Percentiles rank a stretch among this genome's conserved stretches.
Conservation (phyloP, 2,329 filamentous ascomycete genomes). For the Penicillium sp. region DNA sequence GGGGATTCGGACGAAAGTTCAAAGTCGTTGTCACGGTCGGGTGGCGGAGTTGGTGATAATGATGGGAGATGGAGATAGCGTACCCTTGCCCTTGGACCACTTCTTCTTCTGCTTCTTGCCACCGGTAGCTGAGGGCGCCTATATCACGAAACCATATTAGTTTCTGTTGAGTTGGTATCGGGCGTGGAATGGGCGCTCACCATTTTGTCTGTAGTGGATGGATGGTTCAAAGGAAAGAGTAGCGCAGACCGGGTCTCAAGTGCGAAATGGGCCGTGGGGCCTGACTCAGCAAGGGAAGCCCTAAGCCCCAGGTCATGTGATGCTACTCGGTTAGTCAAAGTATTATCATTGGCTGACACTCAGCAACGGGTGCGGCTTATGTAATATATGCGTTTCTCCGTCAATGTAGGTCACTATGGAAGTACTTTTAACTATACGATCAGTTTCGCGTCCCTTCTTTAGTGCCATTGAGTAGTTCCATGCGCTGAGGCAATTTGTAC, state of each 20-base stretch:
- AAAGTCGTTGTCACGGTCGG: conserved; percentile 23
- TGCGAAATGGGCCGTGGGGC: conserved; percentile 29
- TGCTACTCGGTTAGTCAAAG: conserved; percentile 18
- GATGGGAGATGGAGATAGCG: conserved; percentile 29
- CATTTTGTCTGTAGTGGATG: conserved; percentile 27
- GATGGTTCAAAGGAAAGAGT: conserved; percentile 24
- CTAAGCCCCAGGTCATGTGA: conserved; percentile 25
- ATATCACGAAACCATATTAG: conserved; percentile 18
- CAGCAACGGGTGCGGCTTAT: not conserved
- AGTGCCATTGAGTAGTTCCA: not conserved
- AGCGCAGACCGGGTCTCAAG: conserved; percentile 16
- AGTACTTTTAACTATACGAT: not conserved
- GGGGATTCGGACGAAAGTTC: conserved; percentile 14
- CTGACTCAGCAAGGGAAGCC: conserved; percentile 23
- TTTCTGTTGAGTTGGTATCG: conserved; percentile 3
- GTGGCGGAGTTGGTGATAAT: conserved; percentile 15
- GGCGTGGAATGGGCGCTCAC: conserved; percentile 18
- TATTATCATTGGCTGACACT: conserved; percentile 10
- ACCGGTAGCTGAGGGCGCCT: conserved; percentile 50
- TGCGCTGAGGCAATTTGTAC: no score
- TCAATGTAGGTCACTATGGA: not conserved
- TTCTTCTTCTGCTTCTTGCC: conserved; percentile 58
- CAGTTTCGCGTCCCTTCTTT: not conserved
- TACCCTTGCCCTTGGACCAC: conserved; percentile 60
- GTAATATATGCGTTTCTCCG: not conserved